Conservation (phyloP, 2,329 filamentous ascomycete species). For the Peltaster fructicola region DNA sequence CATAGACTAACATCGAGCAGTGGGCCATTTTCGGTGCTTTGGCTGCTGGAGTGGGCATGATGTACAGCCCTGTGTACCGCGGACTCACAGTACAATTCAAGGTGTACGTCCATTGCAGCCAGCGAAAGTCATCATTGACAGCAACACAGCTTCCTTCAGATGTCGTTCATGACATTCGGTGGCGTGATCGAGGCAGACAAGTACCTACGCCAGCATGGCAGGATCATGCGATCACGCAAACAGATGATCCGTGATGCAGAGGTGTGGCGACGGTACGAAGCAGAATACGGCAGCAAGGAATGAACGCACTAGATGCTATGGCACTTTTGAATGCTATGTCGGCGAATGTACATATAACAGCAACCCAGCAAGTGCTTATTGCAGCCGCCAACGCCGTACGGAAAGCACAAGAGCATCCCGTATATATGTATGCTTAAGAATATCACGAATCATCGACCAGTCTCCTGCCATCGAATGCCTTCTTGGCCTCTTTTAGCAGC, state of each 20-base stretch:
- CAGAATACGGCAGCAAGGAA: no score
- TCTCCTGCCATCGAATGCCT: conserved; percentile 26
- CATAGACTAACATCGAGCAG: no score
- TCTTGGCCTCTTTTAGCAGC: conserved; percentile 38
- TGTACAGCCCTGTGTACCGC: conserved; percentile 53
- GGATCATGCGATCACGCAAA: conserved; percentile 45
- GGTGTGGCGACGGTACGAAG: conserved; percentile 50
- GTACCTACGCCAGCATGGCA: conserved; percentile 49
- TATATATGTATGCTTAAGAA: no score
- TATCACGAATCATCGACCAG: conserved; percentile 22
- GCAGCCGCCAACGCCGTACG: no score
- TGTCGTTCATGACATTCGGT: conserved; percentile 72
- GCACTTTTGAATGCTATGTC: no score
- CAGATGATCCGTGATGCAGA: conserved; percentile 46
- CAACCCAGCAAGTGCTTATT: no score
- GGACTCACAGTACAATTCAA: conserved; percentile 60
- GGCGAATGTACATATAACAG: no score
- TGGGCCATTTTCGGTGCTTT: conserved; percentile 52
- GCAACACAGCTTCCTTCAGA: conserved; percentile 51
- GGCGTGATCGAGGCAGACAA: conserved; percentile 60
- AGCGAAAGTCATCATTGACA: background rate
- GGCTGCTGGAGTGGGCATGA: conserved; percentile 43
- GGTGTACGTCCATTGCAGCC: conserved; percentile 44
- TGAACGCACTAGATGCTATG: no score
- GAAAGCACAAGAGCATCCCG: no score